Percentiles rank a stretch among this genome's conserved stretches.
Evolutionary conservation across 192 early-diverging fungal species (phyloP).

Genomic region (Podila minutissima): DNA sequence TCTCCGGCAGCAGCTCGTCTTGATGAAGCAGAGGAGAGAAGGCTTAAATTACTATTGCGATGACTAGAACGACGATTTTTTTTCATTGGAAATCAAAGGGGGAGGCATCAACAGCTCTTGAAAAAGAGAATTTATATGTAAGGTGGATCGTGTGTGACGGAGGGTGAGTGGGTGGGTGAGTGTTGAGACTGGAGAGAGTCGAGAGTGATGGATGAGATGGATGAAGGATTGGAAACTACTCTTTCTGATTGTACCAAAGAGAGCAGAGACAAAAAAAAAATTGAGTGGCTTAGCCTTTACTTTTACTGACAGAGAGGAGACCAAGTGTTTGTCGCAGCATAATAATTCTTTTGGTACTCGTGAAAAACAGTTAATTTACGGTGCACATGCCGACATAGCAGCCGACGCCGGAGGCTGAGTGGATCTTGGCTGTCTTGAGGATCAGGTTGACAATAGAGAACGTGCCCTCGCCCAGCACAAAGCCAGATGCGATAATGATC

Average conservation of each 20-base stretch:
- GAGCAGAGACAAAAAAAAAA: too few species aligned
- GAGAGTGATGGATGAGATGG: too few species aligned
- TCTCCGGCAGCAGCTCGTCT: conserved; percentile 52
- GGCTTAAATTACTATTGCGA: conserved; percentile 24
- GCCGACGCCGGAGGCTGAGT: conserved; percentile 32
- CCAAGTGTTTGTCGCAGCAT: too few species aligned
- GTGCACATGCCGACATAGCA: conserved; percentile 30
- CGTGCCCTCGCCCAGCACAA: conserved; percentile 81
- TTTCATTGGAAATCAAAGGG: conserved; percentile 54
- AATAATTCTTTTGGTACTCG: too few species aligned
- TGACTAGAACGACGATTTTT: conserved; percentile 52
- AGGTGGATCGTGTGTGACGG: conserved; percentile 8
- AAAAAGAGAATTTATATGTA: conserved; percentile 2
- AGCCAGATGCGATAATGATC: conserved; percentile 77
- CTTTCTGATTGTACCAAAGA: too few species aligned
- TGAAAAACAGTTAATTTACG: too few species aligned
- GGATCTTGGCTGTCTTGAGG: conserved; percentile 52
- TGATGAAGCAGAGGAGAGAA: conserved; percentile 23
- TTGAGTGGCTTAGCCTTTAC: too few species aligned
- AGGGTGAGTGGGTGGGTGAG: neutral
- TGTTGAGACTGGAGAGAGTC: neutral
- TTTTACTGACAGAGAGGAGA: too few species aligned
- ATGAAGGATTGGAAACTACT: too few species aligned
- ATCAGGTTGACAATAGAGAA: conserved; percentile 72
- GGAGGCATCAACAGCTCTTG: conserved; percentile 40